These are phyloP conservation scores for Daedaleopsis nitida DNA, from an alignment of 768 basidiomycete species.

Conservation along the genomic window DNA sequence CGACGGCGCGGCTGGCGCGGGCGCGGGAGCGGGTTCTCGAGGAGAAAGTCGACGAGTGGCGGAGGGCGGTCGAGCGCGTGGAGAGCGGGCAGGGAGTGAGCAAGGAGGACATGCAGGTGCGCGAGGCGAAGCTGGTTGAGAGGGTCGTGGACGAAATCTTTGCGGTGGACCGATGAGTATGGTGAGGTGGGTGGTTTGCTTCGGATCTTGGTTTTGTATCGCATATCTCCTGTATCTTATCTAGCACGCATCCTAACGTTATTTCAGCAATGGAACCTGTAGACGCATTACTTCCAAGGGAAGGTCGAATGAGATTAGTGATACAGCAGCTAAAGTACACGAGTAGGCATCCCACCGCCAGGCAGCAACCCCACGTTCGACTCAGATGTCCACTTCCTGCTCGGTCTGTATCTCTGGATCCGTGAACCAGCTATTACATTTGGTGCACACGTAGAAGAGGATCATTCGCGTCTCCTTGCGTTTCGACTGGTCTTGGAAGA, in stretches of 20 bases:
- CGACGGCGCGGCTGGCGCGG: slow-evolving; percentile 27
- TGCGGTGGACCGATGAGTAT: slow-evolving; percentile 6
- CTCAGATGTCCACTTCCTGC: slow-evolving; percentile 20
- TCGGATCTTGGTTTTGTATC: slow-evolving; percentile 12
- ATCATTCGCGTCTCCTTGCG: slow-evolving; percentile 96
- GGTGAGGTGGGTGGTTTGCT: neutral
- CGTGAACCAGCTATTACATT: slow-evolving; percentile 74
- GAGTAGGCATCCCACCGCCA: neutral
- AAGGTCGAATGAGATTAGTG: neutral
- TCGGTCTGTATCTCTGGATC: slow-evolving; percentile 52
- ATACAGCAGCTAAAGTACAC: slow-evolving; percentile 4
- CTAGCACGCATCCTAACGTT: neutral
- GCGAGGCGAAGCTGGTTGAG: slow-evolving; percentile 20
- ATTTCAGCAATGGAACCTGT: neutral
- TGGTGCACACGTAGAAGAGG: slow-evolving; percentile 86
- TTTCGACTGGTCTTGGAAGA: slow-evolving; percentile 97
- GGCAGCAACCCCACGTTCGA: neutral
- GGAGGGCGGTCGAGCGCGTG: slow-evolving; percentile 15
- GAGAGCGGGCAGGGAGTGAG: slow-evolving; percentile 11
- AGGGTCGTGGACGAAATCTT: slow-evolving; percentile 19
- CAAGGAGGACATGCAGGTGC: slow-evolving; percentile 20
- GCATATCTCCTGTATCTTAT: slow-evolving; percentile 1
- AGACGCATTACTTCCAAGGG: neutral
- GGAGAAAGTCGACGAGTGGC: slow-evolving; percentile 21
- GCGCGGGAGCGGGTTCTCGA: slow-evolving; percentile 29